phyloP scores from a whole-genome alignment of 352 stramenopile species.

The Stephanocyclus meneghinianus region DNA sequence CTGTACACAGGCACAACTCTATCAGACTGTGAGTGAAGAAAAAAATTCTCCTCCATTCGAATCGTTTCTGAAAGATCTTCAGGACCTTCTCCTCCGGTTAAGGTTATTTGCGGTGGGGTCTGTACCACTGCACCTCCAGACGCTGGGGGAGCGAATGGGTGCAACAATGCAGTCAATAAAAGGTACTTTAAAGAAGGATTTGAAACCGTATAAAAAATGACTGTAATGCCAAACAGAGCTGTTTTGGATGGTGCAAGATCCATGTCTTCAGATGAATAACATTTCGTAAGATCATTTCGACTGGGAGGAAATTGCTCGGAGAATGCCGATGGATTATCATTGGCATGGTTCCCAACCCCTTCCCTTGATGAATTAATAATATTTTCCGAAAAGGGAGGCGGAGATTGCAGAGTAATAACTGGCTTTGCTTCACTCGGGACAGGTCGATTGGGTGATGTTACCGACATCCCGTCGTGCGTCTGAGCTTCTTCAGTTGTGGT shows the following conservation, averaged over 20 bases:
- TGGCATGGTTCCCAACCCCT: background rate
- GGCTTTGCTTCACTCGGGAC: conserved; percentile 6
- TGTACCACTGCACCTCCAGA: conserved; percentile 52
- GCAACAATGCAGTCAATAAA: conserved; percentile 73
- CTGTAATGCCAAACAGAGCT: conserved; percentile 69
- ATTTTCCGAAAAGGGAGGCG: conserved; percentile 23
- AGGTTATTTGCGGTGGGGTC: conserved; percentile 17
- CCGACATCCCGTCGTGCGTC: background rate
- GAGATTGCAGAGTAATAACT: conserved; percentile 29
- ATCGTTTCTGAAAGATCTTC: conserved; percentile 21
- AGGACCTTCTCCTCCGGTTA: background rate
- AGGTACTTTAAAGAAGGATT: conserved; percentile 67
- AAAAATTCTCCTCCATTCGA: conserved; percentile 31
- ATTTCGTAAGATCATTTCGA: conserved; percentile 17
- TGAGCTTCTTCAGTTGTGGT: conserved; percentile 2
- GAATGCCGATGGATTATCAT: background rate
- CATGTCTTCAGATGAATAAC: conserved; percentile 43
- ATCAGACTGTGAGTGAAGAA: background rate
- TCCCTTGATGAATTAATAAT: background rate
- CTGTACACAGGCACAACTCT: conserved; percentile 13
- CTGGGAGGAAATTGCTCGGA: conserved; percentile 6
- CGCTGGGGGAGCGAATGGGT: conserved; percentile 67
- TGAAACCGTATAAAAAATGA: conserved; percentile 72
- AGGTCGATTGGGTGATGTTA: background rate
- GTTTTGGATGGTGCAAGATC: conserved; percentile 73